Conservation (phyloP, 202 grass and related monocot genomes). For the Carex arenaria region DNA sequence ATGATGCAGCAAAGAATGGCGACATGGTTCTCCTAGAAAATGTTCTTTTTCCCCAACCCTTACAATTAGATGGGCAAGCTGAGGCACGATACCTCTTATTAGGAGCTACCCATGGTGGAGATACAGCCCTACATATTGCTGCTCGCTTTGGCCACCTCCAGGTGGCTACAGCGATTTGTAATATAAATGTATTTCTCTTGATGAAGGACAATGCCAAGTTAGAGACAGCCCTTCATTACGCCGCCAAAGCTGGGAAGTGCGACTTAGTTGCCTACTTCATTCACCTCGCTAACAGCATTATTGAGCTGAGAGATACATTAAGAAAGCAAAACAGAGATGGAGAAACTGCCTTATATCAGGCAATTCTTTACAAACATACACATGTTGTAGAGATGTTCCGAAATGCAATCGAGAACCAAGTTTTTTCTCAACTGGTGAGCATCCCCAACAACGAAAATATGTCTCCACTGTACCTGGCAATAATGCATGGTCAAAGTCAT, state of each 20-base stretch:
- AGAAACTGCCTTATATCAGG: neutral
- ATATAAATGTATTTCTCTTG: neutral
- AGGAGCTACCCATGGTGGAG: neutral
- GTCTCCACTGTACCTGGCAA: slow-evolving; percentile 8
- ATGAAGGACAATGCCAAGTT: neutral
- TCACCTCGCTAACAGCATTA: neutral
- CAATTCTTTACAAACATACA: neutral
- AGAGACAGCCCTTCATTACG: neutral
- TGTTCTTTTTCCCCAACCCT: neutral
- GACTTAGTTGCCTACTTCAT: neutral
- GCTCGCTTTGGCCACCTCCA: neutral
- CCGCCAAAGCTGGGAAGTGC: neutral
- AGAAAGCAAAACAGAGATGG: neutral
- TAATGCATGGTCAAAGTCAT: neutral
- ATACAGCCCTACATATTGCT: neutral
- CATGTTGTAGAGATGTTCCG: neutral
- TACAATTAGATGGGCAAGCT: neutral
- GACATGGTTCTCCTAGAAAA: neutral
- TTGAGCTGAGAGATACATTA: neutral
- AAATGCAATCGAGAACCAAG: neutral
- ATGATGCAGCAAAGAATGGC: neutral
- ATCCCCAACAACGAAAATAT: neutral
- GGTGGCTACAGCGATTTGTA: neutral
- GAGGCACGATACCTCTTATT: neutral
- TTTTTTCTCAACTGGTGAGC: neutral